Evolutionary conservation across 1,284 basidiomycete genomes (phyloP).

Genomic region (Cryptococcus amylolentus): DNA sequence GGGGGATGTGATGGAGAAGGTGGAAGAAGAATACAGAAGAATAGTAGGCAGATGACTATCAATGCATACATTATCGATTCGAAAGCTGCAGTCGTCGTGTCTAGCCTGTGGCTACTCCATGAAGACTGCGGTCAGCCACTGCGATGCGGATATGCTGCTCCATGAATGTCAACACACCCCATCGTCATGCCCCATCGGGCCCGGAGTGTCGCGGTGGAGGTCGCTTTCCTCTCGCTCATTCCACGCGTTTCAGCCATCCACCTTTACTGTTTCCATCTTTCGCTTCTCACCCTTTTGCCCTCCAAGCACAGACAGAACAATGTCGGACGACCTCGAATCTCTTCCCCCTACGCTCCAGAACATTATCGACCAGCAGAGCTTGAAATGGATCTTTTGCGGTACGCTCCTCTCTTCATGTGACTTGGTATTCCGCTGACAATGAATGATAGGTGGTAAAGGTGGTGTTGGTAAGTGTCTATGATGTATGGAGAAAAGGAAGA

Average conservation of each 20-base stretch:
- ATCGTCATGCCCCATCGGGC: not conserved
- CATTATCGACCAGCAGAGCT: conserved; percentile 76
- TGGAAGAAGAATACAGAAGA: not conserved
- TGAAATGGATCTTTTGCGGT: conserved; percentile 97
- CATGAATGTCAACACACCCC: no score
- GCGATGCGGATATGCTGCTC: no score
- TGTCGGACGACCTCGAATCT: conserved; percentile 39
- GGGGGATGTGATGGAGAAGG: not conserved
- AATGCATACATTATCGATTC: no score
- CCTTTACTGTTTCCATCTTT: not conserved
- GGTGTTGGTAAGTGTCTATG: conserved; percentile 70
- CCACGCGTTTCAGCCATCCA: not conserved
- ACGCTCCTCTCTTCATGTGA: conserved; percentile 7
- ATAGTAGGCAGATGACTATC: not conserved
- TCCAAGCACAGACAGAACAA: not conserved
- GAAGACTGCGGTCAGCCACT: no score
- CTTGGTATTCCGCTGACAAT: not conserved
- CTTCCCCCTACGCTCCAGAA: conserved; percentile 81
- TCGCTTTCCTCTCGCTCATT: not conserved
- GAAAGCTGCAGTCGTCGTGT: no score
- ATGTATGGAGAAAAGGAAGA: no score
- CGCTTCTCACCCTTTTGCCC: not conserved
- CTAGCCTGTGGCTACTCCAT: no score
- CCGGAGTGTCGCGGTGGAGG: conserved; percentile 1
- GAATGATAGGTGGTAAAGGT: conserved; percentile 75